Evolutionary conservation across 306 rosid species (phyloP), one percentile per base, ranked within the genome.

Genomic region (Vicia villosa): DNA sequence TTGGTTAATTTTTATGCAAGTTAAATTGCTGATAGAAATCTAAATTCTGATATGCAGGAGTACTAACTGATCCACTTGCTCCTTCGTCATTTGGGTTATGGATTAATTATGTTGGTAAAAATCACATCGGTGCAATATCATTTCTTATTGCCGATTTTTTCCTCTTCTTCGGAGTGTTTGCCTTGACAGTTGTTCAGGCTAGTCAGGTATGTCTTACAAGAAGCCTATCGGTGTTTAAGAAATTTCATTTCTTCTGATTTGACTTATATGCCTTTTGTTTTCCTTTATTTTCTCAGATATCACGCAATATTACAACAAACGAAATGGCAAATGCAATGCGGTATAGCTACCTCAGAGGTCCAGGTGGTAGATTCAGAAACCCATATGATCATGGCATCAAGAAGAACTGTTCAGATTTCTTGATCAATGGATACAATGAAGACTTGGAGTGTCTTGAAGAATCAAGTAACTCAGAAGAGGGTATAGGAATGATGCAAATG

Each of bases 351-450:
- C 96, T 95, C 20, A 73, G 87, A 73, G 97, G 99, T 36, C 91
- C 96, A 4, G 85, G 88, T 19, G 99, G 96, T 55, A 86, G 87
- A 74, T 95, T 91, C 79, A 91, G 91, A 84, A 95, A 95, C 72
- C 99, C 97, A n/a, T 95, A 81, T 74, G 99, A 95, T 71, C 99
- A 95, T 5, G 99, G 99, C 55, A 57, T 77, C 81, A 91, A 69
- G 87, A 91, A 84, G 83, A 95, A 95, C 73, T 95, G 99, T 78
- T 83, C 90, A 5, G 99, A 91, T 77, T 91, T 95, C 78, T 67
- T 95, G 82, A 87, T 95, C 79, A 84, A 86, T 19, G 96, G 99
- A 59, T 89, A 84, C 88, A 91, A 91, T 26, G 99, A 86, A 86
- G 99, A 95, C 20, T 65, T 84, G 47, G 92, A 88, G 84, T 77